Evolutionary conservation across 2,329 filamentous ascomycete species (phyloP).

Genomic region (Colletotrichum noveboracense): DNA sequence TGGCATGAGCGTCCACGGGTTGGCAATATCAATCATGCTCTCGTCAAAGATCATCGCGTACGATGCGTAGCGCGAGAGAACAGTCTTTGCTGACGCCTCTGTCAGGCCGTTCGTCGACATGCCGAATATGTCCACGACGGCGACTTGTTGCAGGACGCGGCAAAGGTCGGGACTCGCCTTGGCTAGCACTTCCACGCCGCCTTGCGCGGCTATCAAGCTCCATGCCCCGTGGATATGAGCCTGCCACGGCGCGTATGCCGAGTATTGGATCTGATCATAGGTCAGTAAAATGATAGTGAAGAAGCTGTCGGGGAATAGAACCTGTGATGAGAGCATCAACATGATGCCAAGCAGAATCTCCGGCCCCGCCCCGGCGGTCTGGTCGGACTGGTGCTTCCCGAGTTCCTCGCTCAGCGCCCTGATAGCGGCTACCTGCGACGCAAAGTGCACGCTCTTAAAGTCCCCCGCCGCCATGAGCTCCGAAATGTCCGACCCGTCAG

Average conservation of each 20-base stretch:
- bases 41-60: not conserved
- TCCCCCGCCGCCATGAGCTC: not conserved
- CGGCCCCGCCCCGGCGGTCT: not conserved
- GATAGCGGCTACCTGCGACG: not conserved
- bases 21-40: not conserved
- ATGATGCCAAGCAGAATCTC: not conserved
- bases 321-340: not conserved
- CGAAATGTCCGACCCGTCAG: not conserved
- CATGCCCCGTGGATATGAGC: not conserved
- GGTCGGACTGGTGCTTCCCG: not conserved
- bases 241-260: conserved; percentile 1
- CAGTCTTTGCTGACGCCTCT: not conserved
- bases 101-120: not conserved
- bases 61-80: not conserved
- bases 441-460: not conserved
- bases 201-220: not conserved
- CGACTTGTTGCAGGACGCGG: not conserved
- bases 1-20: not conserved
- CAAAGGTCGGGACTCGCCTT: not conserved
- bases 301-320: rapidly evolving
- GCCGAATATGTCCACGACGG: not conserved
- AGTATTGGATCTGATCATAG: not conserved
- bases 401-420: not conserved
- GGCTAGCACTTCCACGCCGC: not conserved
- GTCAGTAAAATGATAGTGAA: not conserved